These are phyloP conservation scores for Mucor ambiguus DNA, from an alignment of 371 early-diverging fungal species.

Conservation along the genomic window DNA sequence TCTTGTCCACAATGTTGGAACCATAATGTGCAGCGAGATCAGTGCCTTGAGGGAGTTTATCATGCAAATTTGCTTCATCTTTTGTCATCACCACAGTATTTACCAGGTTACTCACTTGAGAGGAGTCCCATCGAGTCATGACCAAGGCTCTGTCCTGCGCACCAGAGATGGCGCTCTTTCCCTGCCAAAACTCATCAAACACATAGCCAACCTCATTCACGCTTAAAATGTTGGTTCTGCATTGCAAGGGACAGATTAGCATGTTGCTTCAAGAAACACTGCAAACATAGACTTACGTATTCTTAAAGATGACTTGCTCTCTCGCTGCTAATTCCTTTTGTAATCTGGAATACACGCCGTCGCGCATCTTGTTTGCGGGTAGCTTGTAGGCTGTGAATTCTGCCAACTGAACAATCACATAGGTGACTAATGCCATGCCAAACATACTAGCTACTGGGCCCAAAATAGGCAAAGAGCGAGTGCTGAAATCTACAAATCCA, in stretches of 20 bases:
- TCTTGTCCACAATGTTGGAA: slow-evolving; percentile 10
- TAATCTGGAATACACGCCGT: slow-evolving; percentile 71
- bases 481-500: slow-evolving; percentile 79
- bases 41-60: slow-evolving; percentile 35
- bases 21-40: slow-evolving; percentile 43
- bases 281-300: slow-evolving; percentile 36
- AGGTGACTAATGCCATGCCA: slow-evolving; percentile 88
- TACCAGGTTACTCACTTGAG: slow-evolving; percentile 60
- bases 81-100: slow-evolving; percentile 87
- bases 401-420: slow-evolving; percentile 79
- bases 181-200: slow-evolving; percentile 88
- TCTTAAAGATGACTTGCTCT: slow-evolving; percentile 55
- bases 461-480: slow-evolving; percentile 80
- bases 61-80: slow-evolving; percentile 70
- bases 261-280: not conserved
- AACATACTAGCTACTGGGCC: slow-evolving; percentile 91
- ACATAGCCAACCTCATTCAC: slow-evolving; percentile 78
- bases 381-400: slow-evolving; percentile 72
- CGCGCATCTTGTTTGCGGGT: slow-evolving; percentile 73
- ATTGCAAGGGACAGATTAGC: not conserved
- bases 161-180: slow-evolving; percentile 77
- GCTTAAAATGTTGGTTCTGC: slow-evolving; percentile 45
- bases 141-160: slow-evolving; percentile 70
- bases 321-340: slow-evolving; percentile 73
- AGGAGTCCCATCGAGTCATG: slow-evolving; percentile 77